Evolutionary conservation across 306 rosid species (phyloP), one percentile per base, ranked within the genome.

Genomic region (Quercus alba): DNA sequence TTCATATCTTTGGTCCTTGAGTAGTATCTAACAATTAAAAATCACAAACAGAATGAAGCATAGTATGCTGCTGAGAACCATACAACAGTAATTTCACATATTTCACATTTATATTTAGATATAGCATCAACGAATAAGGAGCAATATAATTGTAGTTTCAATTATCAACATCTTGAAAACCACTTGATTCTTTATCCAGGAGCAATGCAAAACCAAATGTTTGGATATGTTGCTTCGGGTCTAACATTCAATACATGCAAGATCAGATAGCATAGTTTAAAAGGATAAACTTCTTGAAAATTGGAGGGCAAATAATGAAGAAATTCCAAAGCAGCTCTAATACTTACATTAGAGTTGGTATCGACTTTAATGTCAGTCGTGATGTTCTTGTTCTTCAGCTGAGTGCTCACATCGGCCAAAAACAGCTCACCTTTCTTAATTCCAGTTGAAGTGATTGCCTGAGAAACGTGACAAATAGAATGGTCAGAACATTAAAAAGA

Each of bases 371-470:
- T 56, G 73, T 90, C 96, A 19, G 99, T 89, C 3, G 99, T 95
- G 91, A 95, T 88, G 85, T 95, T 93, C 84, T 95, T 95, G 91
- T 90, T 91, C 96, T 90, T 93, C 76, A 95, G 75, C 91, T 91
- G 90, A 46, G 93, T 90, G 85, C 82, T 93, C 35, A 93, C 86
- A 83, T 91, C 98, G 0, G 96, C 94, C 87, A 93, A 70, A 84
- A 86, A 82, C n/a, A 78, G 8, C 52, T 93, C 98, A 18, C 94
- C 98, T 71, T 91, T 95, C 93, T 77, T 91, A 19, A 87, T 18
- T 83, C 98, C 99, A 78, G 92, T 85, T 28, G 98, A 92, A 79
- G 92, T 84, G 81, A 95, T 89, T 78, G 92, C 94, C 99, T 94
- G 78, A 68, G 74, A 66, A 70, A 14, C 23, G 33, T 21, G 83